These are phyloP conservation scores for Meripilus lineatus DNA, from an alignment of 1,284 basidiomycete genomes.

Conservation along the genomic window DNA sequence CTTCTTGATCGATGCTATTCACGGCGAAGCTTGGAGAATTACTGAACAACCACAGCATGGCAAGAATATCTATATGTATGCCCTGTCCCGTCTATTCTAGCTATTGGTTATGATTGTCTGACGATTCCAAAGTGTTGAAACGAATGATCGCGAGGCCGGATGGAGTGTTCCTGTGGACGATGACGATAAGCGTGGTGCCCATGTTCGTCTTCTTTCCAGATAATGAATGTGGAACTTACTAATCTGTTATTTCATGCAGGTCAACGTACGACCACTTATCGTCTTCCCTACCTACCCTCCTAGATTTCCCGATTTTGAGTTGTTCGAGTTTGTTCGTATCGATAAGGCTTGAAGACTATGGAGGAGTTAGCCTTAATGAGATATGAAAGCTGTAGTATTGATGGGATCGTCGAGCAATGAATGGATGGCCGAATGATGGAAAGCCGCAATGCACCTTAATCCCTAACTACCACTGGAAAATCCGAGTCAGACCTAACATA, in stretches of 20 bases:
- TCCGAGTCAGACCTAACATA: no score
- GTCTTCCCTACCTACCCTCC: not conserved
- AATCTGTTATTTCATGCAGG: not conserved
- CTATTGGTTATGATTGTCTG: not conserved
- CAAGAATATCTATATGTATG: conserved; percentile 2
- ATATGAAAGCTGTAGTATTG: no score
- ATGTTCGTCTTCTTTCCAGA: not conserved
- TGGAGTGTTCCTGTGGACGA: not conserved
- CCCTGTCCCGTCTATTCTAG: not conserved
- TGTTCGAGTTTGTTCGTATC: not conserved
- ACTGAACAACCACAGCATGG: conserved; percentile 2
- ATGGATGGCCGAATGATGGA: no score
- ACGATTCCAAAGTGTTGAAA: not conserved
- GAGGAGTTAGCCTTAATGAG: no score
- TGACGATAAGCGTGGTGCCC: not conserved
- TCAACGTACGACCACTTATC: not conserved
- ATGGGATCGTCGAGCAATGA: no score
- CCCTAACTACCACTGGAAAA: no score
- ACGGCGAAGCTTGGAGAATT: not conserved
- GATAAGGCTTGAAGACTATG: not conserved
- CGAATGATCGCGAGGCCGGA: not conserved
- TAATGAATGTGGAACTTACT: not conserved
- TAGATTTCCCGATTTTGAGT: not conserved
- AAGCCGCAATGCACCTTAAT: no score
- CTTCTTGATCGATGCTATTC: not conserved